phyloP scores from a whole-genome alignment of 192 early-diverging fungal species.

The Glomus cerebriforme region DNA sequence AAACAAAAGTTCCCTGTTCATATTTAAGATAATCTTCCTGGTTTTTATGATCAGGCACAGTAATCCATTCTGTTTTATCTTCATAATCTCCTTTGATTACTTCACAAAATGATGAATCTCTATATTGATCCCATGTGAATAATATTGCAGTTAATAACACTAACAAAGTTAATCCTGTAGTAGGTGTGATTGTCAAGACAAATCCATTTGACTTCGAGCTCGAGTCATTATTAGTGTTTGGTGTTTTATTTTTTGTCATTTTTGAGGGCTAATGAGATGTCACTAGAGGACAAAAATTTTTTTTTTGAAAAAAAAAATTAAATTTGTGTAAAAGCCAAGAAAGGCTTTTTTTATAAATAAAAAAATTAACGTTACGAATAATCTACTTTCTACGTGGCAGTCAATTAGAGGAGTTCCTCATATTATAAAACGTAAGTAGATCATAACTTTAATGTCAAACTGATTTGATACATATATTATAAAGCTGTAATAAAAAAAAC shows the following conservation, averaged over 20 bases:
- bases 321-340: background rate
- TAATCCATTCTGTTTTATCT: background rate
- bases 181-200: background rate
- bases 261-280: background rate
- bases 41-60: background rate
- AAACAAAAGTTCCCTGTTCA: slow-evolving; percentile 28
- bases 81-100: background rate
- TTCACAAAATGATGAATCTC: background rate
- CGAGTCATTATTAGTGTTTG: too few relatives aligned
- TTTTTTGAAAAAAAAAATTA: background rate
- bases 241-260: background rate
- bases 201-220: background rate
- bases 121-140: background rate
- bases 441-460: background rate
- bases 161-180: background rate
- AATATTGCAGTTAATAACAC: background rate
- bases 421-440: background rate
- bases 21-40: background rate
- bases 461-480: too few relatives aligned
- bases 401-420: background rate
- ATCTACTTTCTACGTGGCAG: background rate
- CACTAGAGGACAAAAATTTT: background rate
- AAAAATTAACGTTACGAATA: background rate
- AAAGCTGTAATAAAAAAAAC: too few relatives aligned
- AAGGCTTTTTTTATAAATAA: background rate